phyloP scores from a whole-genome alignment of 1,139 yeast genomes.

The Nakaseomyces glabratus region DNA sequence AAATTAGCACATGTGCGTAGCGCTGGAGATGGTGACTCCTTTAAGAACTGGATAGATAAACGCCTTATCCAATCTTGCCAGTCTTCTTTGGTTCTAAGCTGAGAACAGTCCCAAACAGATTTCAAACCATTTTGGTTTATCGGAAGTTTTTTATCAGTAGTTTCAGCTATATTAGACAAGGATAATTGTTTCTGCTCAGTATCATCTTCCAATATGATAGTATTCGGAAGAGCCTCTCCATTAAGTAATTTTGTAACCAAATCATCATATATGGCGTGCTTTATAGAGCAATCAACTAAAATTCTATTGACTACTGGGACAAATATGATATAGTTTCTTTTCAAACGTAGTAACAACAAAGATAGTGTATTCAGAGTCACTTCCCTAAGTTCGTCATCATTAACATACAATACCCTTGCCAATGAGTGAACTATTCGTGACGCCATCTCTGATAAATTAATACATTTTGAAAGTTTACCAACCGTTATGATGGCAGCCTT shows the following conservation, averaged over 20 bases:
- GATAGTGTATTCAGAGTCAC: slow-evolving; percentile 75
- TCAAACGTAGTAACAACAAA: slow-evolving; percentile 68
- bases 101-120: slow-evolving; percentile 87
- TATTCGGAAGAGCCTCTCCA: slow-evolving; percentile 85
- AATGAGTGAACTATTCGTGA: slow-evolving; percentile 86
- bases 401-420: slow-evolving; percentile 52
- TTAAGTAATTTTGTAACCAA: slow-evolving; percentile 67
- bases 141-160: slow-evolving; percentile 66
- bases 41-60: slow-evolving; percentile 73
- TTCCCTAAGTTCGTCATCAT: slow-evolving; percentile 50
- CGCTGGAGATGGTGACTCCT: slow-evolving; percentile 93
- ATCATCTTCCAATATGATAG: slow-evolving; percentile 60
- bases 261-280: slow-evolving; percentile 70
- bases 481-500: slow-evolving; percentile 75
- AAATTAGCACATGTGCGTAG: slow-evolving; percentile 86
- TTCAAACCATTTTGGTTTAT: slow-evolving; percentile 38
- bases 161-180: slow-evolving; percentile 57
- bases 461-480: slow-evolving; percentile 68
- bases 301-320: slow-evolving; percentile 78
- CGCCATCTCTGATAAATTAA: slow-evolving; percentile 78
- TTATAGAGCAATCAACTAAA: slow-evolving; percentile 54
- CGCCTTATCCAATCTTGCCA: slow-evolving; percentile 98
- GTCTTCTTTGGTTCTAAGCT: slow-evolving; percentile 83
- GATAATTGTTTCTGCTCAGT: slow-evolving; percentile 44
- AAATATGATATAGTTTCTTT: slow-evolving; percentile 79